phyloP scores from a whole-genome alignment of 345 rosid species.

The Streptanthus diversifolius region DNA sequence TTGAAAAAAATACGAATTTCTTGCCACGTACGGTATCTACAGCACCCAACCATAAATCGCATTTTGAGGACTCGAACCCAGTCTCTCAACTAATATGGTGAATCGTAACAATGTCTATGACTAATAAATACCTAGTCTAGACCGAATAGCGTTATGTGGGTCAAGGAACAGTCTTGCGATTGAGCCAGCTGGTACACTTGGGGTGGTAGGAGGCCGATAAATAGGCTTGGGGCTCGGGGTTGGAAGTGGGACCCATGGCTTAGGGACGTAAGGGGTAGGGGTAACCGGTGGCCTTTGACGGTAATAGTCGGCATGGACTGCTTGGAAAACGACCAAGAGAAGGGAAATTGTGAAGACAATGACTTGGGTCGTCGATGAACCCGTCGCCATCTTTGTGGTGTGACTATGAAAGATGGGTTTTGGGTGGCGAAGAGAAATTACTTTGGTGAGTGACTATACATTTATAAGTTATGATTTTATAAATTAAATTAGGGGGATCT shows the following conservation, averaged over 20 bases:
- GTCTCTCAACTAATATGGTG: not conserved
- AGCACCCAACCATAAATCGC: not conserved
- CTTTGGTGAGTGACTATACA: conserved; percentile 20
- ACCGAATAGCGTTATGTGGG: conserved; percentile 70
- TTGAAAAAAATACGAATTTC: too few species aligned
- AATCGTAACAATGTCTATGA: not conserved
- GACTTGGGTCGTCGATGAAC: conserved; percentile 7
- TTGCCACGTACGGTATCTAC: not conserved
- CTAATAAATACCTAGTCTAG: conserved; percentile 26
- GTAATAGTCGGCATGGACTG: conserved; percentile 37
- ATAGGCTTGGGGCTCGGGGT: conserved; percentile 30
- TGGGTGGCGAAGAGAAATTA: conserved; percentile 23
- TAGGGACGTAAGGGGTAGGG: conserved; percentile 22
- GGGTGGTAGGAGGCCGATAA: conserved; percentile 14
- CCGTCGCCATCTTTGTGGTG: conserved; percentile 30
- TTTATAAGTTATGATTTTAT: conserved; percentile 24
- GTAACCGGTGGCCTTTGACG: conserved; percentile 25
- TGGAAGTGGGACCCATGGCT: conserved; percentile 15
- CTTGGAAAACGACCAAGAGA: conserved; percentile 29
- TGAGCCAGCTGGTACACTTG: conserved; percentile 27
- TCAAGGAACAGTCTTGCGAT: conserved; percentile 45
- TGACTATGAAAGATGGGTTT: conserved; percentile 2
- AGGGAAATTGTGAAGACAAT: conserved; percentile 19
- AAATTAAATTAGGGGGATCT: conserved; percentile 11
- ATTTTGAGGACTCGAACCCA: not conserved